A percentile compares a stretch with the other conserved stretches of the same genome.
Conservation (phyloP, 2,329 filamentous ascomycete species). For the Botrytis pseudocinerea region DNA sequence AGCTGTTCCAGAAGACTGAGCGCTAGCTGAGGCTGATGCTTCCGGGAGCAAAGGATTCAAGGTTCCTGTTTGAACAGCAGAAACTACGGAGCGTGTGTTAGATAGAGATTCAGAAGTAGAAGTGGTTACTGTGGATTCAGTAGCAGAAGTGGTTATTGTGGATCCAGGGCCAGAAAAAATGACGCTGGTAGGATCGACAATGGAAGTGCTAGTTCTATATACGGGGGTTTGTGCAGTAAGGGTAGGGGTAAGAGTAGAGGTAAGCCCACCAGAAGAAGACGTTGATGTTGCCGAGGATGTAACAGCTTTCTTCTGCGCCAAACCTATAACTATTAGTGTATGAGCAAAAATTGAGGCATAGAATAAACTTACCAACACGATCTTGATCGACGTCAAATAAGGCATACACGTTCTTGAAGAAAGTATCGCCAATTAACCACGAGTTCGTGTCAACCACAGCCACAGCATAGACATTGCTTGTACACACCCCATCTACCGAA, state of each 20-base stretch:
- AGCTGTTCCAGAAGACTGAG: conserved; percentile 14
- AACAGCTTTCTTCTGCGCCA: conserved; percentile 17
- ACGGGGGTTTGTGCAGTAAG: background rate
- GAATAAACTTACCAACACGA: conserved; percentile 56
- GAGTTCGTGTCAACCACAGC: conserved; percentile 57
- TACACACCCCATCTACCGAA: conserved; percentile 48
- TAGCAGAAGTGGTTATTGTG: conserved; percentile 12
- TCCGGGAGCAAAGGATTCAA: background rate
- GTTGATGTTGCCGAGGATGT: conserved; percentile 14
- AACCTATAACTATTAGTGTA: conserved; percentile 15
- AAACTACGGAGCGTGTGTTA: conserved; percentile 12
- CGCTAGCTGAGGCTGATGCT: background rate
- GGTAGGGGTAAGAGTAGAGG: conserved; percentile 4
- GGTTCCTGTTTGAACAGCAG: conserved; percentile 13
- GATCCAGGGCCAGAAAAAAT: background rate
- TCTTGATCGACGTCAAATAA: conserved; percentile 76
- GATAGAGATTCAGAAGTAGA: background rate
- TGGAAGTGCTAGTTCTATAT: conserved; percentile 5
- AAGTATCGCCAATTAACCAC: conserved; percentile 85
- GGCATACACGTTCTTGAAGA: conserved; percentile 86
- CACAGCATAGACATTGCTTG: conserved; percentile 74
- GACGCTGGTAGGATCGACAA: background rate
- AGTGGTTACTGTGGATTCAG: conserved; percentile 6
- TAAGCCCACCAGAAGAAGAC: conserved; percentile 26
- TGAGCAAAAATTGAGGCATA: background rate